phyloP scores from a whole-genome alignment of 805 yeast genomes.

The Candida sithepensis region DNA sequence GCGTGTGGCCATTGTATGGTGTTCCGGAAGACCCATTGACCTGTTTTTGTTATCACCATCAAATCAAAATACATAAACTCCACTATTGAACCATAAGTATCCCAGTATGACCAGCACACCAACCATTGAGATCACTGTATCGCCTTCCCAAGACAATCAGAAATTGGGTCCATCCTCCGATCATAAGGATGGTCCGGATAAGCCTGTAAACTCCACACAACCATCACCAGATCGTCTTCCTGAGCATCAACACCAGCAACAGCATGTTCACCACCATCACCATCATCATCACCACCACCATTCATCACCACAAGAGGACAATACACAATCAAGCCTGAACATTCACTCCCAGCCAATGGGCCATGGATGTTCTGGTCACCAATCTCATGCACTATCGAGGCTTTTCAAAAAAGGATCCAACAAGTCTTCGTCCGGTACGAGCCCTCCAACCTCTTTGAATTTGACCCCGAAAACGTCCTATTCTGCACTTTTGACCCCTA shows the following conservation, averaged over 20 bases:
- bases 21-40: too few species aligned
- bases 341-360: constrained; percentile 12
- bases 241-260: too few species aligned
- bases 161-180: too few species aligned
- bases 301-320: neutral
- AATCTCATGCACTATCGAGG: constrained; percentile 6
- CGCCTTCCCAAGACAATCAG: too few species aligned
- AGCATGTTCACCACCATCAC: neutral
- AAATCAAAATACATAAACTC: neutral
- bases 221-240: too few species aligned
- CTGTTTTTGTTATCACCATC: too few species aligned
- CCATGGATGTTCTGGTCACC: neutral
- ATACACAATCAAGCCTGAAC: neutral
- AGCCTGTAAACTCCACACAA: too few species aligned
- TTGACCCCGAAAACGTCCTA: constrained; percentile 15
- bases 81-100: too few species aligned
- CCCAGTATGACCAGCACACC: too few species aligned
- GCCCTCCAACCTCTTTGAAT: constrained; percentile 6
- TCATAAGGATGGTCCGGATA: too few species aligned
- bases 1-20: too few species aligned
- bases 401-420: constrained; percentile 12
- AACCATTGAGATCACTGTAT: too few species aligned
- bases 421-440: constrained; percentile 4
- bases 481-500: constrained; percentile 8
- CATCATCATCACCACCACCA: neutral